Percentiles rank a stretch among this genome's conserved stretches.
phyloP scores from a whole-genome alignment of 106 monocot species.

The Allium cepa region DNA sequence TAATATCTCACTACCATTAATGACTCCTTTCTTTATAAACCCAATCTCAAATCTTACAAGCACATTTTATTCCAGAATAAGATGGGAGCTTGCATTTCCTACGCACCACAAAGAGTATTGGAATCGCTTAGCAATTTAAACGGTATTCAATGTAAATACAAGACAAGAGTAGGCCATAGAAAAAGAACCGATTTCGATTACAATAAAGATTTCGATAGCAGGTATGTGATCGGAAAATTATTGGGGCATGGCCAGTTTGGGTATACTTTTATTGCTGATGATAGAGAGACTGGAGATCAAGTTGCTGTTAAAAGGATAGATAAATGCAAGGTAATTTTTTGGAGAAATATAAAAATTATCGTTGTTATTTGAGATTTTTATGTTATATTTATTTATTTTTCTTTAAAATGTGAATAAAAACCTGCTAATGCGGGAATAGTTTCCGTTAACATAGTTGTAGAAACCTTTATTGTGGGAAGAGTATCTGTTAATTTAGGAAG shows the following conservation, averaged over 20 bases:
- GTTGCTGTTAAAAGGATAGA: slow-evolving; percentile 52
- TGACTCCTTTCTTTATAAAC: background rate
- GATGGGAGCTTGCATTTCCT: slow-evolving; percentile 4
- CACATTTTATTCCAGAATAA: background rate
- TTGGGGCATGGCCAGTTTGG: slow-evolving; percentile 38
- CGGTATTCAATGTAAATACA: too few species aligned
- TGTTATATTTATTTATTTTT: too few species aligned
- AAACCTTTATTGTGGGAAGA: too few species aligned
- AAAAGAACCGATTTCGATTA: slow-evolving; percentile 42
- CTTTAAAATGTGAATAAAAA: background rate
- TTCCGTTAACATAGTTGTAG: too few species aligned
- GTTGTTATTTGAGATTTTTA: too few species aligned
- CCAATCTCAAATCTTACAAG: background rate
- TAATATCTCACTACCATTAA: background rate
- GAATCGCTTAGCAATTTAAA: background rate
- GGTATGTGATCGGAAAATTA: slow-evolving; percentile 31
- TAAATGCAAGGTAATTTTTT: slow-evolving; percentile 28
- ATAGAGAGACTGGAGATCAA: slow-evolving; percentile 27
- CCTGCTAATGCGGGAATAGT: background rate
- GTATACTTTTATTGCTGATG: slow-evolving; percentile 22
- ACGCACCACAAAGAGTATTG: background rate
- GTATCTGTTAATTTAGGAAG: too few species aligned
- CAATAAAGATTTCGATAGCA: slow-evolving; percentile 25
- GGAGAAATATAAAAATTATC: too few species aligned
- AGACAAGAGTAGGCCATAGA: slow-evolving; percentile 4